Conservation (phyloP, 306 rosid species). For the Elaeagnus macrophylla region DNA sequence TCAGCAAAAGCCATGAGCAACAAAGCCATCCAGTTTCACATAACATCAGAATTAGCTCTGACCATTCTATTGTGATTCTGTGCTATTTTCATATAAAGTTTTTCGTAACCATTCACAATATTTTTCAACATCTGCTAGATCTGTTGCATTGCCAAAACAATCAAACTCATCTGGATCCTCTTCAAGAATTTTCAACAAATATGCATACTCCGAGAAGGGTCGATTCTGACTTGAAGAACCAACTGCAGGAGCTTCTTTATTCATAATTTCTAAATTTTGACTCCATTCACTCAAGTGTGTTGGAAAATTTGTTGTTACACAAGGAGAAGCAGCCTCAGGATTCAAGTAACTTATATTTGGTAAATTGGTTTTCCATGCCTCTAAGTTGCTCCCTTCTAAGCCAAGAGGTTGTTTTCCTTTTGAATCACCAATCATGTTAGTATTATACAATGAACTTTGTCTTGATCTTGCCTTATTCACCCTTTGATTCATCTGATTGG, state of each 20-base stretch:
- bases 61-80: not conserved
- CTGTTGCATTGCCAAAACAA: slow-evolving; percentile 1
- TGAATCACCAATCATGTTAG: not conserved
- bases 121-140: slow-evolving; percentile 11
- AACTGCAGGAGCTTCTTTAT: slow-evolving; percentile 5
- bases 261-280: slow-evolving; percentile 12
- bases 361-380: too few species aligned
- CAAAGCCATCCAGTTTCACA: not conserved
- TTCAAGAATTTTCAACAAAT: slow-evolving; percentile 19
- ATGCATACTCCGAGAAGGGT: slow-evolving; percentile 13
- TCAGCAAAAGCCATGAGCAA: not conserved
- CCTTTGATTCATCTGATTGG: slow-evolving; percentile 10
- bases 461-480: not conserved
- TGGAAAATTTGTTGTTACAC: too few species aligned
- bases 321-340: too few species aligned
- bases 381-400: slow-evolving; percentile 1
- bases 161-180: slow-evolving; percentile 19
- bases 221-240: slow-evolving; percentile 15
- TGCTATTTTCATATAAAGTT: not conserved
- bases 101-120: slow-evolving; percentile 8
- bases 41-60: not conserved
- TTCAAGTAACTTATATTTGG: too few species aligned
- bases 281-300: slow-evolving; percentile 9
- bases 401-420: not conserved
- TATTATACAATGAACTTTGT: not conserved